Conservation (phyloP, 352 stramenopile genomes). For the Phytophthora cactorum region DNA sequence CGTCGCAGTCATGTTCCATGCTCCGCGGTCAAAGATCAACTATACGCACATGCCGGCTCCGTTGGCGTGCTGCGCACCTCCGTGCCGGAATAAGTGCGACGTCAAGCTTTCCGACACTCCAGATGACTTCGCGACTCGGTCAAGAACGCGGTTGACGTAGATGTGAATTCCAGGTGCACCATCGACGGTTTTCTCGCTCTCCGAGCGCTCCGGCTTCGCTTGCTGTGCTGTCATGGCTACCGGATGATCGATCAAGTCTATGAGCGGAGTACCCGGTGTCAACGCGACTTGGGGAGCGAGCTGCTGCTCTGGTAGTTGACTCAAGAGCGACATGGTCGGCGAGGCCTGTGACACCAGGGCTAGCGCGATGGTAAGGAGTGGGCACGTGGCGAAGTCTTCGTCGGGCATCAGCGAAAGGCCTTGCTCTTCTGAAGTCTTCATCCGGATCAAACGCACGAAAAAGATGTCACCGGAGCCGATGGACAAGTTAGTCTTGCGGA, state of each 20-base stretch:
- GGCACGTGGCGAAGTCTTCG: neutral
- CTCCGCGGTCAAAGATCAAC: neutral
- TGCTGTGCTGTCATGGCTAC: neutral
- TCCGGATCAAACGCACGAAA: too few species aligned
- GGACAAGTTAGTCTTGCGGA: conserved; percentile 21
- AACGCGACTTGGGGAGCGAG: too few species aligned
- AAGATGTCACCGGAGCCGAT: too few species aligned
- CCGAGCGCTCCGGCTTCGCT: neutral
- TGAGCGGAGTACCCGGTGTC: neutral
- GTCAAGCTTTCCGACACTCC: neutral
- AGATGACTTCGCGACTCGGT: neutral
- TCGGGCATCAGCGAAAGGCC: too few species aligned
- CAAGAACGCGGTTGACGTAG: neutral
- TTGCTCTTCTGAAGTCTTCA: too few species aligned
- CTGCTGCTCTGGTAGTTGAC: neutral
- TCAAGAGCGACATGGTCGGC: neutral
- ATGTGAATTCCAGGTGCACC: neutral
- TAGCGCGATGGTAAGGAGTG: neutral
- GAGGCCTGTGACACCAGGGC: neutral
- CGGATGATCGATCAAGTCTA: neutral
- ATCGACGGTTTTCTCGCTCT: neutral
- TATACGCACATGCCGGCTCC: neutral
- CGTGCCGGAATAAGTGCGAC: neutral
- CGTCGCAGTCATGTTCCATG: neutral
- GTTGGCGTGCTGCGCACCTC: neutral